Evolutionary conservation across 495 filamentous ascomycete genomes (phyloP).

Genomic region (Penicillium odoratum): DNA sequence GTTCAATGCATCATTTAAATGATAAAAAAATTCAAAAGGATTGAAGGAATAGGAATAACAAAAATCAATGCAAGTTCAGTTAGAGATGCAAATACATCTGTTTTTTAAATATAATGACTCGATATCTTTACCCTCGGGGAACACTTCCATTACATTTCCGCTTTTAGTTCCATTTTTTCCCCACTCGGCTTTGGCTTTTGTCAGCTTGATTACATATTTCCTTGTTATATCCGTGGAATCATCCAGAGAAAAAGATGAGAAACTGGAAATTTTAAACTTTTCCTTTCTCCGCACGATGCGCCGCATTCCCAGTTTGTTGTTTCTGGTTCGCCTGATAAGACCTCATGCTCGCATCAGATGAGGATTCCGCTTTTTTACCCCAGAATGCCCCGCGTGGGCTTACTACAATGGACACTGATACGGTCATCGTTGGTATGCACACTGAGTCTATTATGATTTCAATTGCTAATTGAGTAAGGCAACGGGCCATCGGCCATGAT

Average conservation of each 20-base stretch:
- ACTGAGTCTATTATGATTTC: not conserved
- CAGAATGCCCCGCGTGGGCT: slow-evolving; percentile 40
- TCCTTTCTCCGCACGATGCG: slow-evolving; percentile 11
- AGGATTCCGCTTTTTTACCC: slow-evolving; percentile 24
- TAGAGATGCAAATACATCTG: not conserved
- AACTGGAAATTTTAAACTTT: slow-evolving; percentile 1
- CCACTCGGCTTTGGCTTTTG: slow-evolving; percentile 20
- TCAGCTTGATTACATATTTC: slow-evolving; percentile 31
- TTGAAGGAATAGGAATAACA: too few relatives aligned
- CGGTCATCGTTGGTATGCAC: slow-evolving; percentile 48
- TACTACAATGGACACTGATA: slow-evolving; percentile 46
- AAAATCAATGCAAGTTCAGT: not conserved
- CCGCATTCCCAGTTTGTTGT: not conserved
- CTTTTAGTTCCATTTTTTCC: not conserved
- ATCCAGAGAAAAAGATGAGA: not conserved
- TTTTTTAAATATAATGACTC: too few relatives aligned
- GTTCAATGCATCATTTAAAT: too few relatives aligned
- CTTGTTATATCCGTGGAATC: slow-evolving; percentile 7
- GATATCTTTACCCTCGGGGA: not conserved
- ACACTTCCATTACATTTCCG: not conserved
- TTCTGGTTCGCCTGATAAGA: slow-evolving; percentile 12
- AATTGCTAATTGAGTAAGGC: slow-evolving; percentile 31
- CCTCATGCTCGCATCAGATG: slow-evolving; percentile 3
- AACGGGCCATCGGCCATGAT: slow-evolving; percentile 68
- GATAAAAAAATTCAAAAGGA: too few relatives aligned